Conservation (phyloP, 75 land plant genomes). For the Cunninghamia lanceolata region DNA sequence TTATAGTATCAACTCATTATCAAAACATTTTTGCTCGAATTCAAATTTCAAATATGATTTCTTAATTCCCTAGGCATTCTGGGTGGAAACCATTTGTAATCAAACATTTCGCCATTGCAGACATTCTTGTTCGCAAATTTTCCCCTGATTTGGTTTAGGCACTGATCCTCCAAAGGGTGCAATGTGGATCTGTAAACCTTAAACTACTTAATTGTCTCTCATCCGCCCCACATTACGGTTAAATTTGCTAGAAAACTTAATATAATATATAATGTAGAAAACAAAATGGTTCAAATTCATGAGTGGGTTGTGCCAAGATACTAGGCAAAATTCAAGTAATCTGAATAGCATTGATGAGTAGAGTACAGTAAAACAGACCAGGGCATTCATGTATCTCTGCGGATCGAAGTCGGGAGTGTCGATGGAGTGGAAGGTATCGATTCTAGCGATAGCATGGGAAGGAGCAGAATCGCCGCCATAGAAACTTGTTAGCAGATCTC, state of each 20-base stretch:
- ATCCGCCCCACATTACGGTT: background rate
- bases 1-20: background rate
- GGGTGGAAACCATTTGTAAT: background rate
- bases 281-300: background rate
- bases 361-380: constrained; percentile 35
- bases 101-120: background rate
- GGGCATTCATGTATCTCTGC: constrained; percentile 76
- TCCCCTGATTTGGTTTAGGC: background rate
- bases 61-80: background rate
- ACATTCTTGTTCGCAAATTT: background rate
- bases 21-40: background rate
- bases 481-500: constrained; percentile 93
- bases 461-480: constrained; percentile 53
- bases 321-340: background rate
- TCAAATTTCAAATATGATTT: background rate
- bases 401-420: constrained; percentile 77
- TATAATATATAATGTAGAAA: background rate
- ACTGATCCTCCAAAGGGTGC: background rate
- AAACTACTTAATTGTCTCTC: background rate
- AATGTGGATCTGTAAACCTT: background rate
- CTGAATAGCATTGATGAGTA: constrained; percentile 8
- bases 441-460: constrained; percentile 12
- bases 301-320: background rate
- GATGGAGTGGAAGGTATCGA: constrained; percentile 57
- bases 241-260: background rate